Evolutionary conservation across 1,139 yeast species (phyloP), one percentile per base, ranked within the genome.

Genomic region (Debaryomyces coudertii): DNA sequence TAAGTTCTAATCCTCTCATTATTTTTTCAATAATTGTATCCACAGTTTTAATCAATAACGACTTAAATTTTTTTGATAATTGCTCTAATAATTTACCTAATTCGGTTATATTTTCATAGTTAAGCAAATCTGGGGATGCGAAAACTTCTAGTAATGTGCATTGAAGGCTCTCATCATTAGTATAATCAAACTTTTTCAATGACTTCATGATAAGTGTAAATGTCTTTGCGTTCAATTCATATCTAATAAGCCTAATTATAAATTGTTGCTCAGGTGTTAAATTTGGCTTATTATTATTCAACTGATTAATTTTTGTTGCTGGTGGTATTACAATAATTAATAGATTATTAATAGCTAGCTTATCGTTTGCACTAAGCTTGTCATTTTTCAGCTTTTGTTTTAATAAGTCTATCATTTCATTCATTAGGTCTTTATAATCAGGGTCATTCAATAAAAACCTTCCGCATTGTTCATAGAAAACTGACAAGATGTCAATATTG

Each of bases 391-490:
- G 77, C 50, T 80, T 79, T 28, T 68, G 71, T 49, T 75, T 78
- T 39, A 90, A 65, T 7, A 86, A 61, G 2, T 70, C 76, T 35
- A 90, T 65, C 84, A 88, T 79, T 51, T 83, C 83, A 27, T 71
- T 69, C 82, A 88, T 87, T 35, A 82, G 68, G 5, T 71, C 76
- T 41, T 71, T 70, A 50, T 83, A 85, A 36, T 83, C 89, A 0
- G 82, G 76, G 47, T 83, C 86, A 50, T 81, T 69, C 40, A 85
- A 63, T 45, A 92, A 69, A 51, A 83, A 82, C 47, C 83, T 73
- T 0, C 97, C 97, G 56, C 90, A 79, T 42, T 81, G 75, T 57
- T 90, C 96, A 57, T 89, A 84, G 44, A 90, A 69, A 7, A 85
- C 75, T 7, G 81, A 73, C 43, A 88, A 65, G 9, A 85, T 77